A percentile compares a stretch with the other conserved stretches of the same genome.
Conservation (phyloP, 192 early-diverging fungal species). For the Coemansia sp. region DNA sequence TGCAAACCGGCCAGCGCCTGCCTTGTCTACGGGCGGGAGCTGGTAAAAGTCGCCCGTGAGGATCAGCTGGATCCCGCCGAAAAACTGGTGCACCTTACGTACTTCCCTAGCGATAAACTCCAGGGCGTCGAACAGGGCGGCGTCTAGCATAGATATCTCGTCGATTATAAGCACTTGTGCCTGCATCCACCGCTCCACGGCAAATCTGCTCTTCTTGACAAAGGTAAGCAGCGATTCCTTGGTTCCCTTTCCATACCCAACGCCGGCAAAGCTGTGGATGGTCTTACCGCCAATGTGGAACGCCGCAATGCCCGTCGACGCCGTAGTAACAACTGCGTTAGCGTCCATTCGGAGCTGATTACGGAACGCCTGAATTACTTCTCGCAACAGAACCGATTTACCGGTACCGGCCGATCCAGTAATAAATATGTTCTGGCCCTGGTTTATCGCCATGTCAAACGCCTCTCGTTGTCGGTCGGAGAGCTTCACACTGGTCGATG, state of each 20-base stretch:
- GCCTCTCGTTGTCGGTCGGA: conserved; percentile 62
- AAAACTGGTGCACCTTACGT: conserved; percentile 52
- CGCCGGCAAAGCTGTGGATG: conserved; percentile 69
- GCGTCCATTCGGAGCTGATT: not conserved
- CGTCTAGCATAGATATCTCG: conserved; percentile 81
- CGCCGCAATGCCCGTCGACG: conserved; percentile 81
- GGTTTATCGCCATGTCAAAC: conserved; percentile 59
- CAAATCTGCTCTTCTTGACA: conserved; percentile 41
- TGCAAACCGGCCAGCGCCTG: conserved; percentile 55
- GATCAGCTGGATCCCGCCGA: conserved; percentile 79
- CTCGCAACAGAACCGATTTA: conserved; percentile 48
- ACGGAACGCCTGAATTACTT: conserved; percentile 43
- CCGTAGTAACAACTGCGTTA: conserved; percentile 57
- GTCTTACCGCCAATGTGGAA: conserved; percentile 76
- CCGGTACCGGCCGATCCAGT: conserved; percentile 76
- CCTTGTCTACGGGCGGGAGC: conserved; percentile 68
- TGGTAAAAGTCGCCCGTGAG: conserved; percentile 83
- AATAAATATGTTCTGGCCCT: conserved; percentile 63
- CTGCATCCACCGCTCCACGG: conserved; percentile 58
- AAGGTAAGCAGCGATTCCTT: conserved; percentile 19
- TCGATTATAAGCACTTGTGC: conserved; percentile 73
- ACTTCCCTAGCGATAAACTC: conserved; percentile 63
- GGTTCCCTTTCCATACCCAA: conserved; percentile 59
- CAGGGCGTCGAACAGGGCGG: conserved; percentile 68
- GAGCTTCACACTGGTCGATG: conserved; percentile 13